A percentile compares a stretch with the other conserved stretches of the same genome.
Conservation (phyloP, 495 filamentous ascomycete genomes). For the Aeminium ludgeri region DNA sequence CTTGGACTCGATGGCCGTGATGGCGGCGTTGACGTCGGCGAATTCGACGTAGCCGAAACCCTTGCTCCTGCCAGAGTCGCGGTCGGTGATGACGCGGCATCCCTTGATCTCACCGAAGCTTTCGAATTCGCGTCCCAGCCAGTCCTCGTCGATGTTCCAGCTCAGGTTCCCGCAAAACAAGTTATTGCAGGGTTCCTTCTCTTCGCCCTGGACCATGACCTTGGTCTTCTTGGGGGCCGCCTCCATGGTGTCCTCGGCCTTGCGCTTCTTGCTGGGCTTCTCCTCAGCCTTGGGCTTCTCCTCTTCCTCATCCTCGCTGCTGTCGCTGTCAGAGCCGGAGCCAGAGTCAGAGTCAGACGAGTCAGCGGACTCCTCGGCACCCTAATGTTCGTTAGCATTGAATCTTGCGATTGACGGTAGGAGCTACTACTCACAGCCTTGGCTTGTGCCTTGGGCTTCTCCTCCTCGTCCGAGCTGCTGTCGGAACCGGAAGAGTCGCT, state of each 20-base stretch:
- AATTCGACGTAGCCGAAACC: slow-evolving; percentile 98
- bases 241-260: slow-evolving; percentile 53
- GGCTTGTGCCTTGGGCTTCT: neutral
- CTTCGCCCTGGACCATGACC: slow-evolving; percentile 34
- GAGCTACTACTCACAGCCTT: neutral
- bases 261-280: slow-evolving; percentile 63
- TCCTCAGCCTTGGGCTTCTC: slow-evolving; percentile 29
- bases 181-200: slow-evolving; percentile 42
- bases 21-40: slow-evolving; percentile 45
- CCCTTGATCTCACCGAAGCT: slow-evolving; percentile 59
- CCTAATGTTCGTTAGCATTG: neutral
- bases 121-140: slow-evolving; percentile 74
- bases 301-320: slow-evolving; percentile 38
- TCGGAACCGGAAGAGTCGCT: slow-evolving; percentile 19
- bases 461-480: slow-evolving; percentile 11
- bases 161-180: slow-evolving; percentile 89
- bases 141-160: slow-evolving; percentile 89
- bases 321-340: slow-evolving; percentile 7
- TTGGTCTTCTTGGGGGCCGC: slow-evolving; percentile 70
- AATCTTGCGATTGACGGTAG: no score
- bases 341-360: neutral
- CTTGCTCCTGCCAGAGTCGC: slow-evolving; percentile 65
- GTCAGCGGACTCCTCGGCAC: neutral
- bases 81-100: slow-evolving; percentile 70
- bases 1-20: slow-evolving; percentile 66